These are phyloP conservation scores for Beta macrorhiza DNA, from an alignment of 179 eudicot species.

Conservation along the genomic window DNA sequence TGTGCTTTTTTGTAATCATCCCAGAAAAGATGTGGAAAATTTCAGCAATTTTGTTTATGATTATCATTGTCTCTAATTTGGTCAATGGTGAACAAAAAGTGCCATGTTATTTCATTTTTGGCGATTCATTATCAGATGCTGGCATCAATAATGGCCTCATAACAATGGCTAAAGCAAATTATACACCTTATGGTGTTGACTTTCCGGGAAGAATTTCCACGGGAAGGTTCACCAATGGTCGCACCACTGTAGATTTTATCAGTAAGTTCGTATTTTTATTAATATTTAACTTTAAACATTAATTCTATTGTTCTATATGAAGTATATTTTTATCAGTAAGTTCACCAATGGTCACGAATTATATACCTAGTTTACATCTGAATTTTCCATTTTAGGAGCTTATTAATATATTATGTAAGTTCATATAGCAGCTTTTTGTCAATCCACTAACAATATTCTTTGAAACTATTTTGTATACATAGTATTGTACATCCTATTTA, in stretches of 20 bases:
- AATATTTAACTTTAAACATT: no score
- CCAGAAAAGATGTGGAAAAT: slow-evolving; percentile 4
- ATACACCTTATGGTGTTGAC: slow-evolving; percentile 52
- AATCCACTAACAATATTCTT: no score
- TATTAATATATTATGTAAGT: no score
- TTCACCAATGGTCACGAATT: no score
- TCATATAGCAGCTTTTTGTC: no score
- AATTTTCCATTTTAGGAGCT: no score
- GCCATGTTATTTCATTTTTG: slow-evolving; percentile 52
- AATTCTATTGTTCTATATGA: no score
- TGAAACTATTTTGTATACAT: no score
- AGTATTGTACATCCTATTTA: no score
- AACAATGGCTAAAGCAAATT: slow-evolving; percentile 44
- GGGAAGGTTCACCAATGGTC: slow-evolving; percentile 64
- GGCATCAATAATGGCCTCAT: slow-evolving; percentile 47
- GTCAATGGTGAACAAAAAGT: slow-evolving; percentile 25
- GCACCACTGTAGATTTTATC: slow-evolving; percentile 21
- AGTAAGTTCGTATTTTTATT: slow-evolving; percentile 15
- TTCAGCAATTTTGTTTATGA: not conserved
- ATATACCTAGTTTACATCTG: no score
- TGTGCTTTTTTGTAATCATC: no score
- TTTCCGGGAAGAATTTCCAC: slow-evolving; percentile 36
- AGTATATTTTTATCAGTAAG: no score
- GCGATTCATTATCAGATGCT: slow-evolving; percentile 54
- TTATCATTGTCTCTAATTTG: not conserved